phyloP scores from a whole-genome alignment of 2,329 filamentous ascomycete genomes.

The Pseudogymnoascus sp. region DNA sequence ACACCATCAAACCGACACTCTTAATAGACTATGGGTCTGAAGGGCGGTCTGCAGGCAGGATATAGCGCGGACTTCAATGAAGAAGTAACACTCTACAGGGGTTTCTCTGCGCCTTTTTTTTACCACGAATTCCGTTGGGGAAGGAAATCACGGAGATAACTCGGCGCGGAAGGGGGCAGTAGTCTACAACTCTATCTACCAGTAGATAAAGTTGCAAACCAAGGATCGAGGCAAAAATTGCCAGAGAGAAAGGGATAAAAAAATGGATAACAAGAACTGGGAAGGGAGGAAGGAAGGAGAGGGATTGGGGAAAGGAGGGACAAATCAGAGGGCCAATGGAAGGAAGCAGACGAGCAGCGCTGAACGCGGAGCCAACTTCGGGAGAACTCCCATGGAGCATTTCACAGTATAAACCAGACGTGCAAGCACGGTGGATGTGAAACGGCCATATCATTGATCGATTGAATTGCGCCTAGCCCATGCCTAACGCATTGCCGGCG shows the following conservation, averaged over 20 bases:
- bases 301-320: background rate
- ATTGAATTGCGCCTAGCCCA: slow-evolving; percentile 30
- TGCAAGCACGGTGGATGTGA: slow-evolving; percentile 44
- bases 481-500: slow-evolving; percentile 20
- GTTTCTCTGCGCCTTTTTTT: slow-evolving; percentile 84
- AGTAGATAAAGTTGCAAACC: background rate
- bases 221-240: background rate
- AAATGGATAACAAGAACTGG: background rate
- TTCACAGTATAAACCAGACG: slow-evolving; percentile 45
- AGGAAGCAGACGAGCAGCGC: slow-evolving; percentile 11
- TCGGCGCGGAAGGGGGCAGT: slow-evolving; percentile 46
- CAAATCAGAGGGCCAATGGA: background rate
- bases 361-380: slow-evolving; percentile 42
- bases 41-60: slow-evolving; percentile 77
- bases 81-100: slow-evolving; percentile 34
- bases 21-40: slow-evolving; percentile 51
- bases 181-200: background rate
- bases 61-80: slow-evolving; percentile 33
- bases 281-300: background rate
- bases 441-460: slow-evolving; percentile 55
- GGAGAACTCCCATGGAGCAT: slow-evolving; percentile 68
- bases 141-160: slow-evolving; percentile 82
- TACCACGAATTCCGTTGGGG: slow-evolving; percentile 75
- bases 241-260: background rate
- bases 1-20: slow-evolving; percentile 77